Conservation (phyloP, 73 alveolate species). For the Symbiodinium pilosum region DNA sequence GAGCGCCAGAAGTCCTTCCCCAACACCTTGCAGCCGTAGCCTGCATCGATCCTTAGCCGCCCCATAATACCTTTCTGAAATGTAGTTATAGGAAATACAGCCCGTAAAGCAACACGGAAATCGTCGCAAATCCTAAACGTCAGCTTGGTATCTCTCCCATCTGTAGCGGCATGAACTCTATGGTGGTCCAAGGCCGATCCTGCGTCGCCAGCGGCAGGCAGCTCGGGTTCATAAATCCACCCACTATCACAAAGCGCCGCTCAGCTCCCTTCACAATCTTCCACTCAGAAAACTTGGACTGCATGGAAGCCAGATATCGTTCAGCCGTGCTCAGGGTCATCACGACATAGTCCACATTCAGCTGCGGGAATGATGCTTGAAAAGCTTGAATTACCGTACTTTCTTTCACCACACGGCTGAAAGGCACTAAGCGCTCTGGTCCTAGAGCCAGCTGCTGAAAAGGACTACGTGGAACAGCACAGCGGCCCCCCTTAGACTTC, state of each 20-base stretch:
- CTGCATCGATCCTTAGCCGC: slow-evolving; percentile 9
- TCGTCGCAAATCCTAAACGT: too few relatives aligned
- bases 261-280: slow-evolving; percentile 20
- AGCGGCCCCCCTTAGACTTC: background rate
- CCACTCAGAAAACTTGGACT: slow-evolving; percentile 69
- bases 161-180: slow-evolving; percentile 27
- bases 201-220: background rate
- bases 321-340: slow-evolving; percentile 48
- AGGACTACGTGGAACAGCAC: slow-evolving; percentile 29
- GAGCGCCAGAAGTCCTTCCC: slow-evolving; percentile 27
- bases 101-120: too few relatives aligned
- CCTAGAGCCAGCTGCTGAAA: slow-evolving; percentile 5
- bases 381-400: background rate
- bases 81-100: too few relatives aligned
- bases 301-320: slow-evolving; percentile 29
- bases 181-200: slow-evolving; percentile 31
- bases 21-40: slow-evolving; percentile 8
- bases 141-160: too few relatives aligned
- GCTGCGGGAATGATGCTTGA: background rate
- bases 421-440: slow-evolving; percentile 35
- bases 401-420: background rate
- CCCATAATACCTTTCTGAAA: too few relatives aligned
- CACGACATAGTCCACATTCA: slow-evolving; percentile 23
- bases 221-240: slow-evolving; percentile 38
- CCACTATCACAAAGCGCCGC: slow-evolving; percentile 22